A percentile compares a stretch with the other conserved stretches of the same genome.
Conservation (phyloP, 2,329 filamentous ascomycete species). For the Venturia carpophila region DNA sequence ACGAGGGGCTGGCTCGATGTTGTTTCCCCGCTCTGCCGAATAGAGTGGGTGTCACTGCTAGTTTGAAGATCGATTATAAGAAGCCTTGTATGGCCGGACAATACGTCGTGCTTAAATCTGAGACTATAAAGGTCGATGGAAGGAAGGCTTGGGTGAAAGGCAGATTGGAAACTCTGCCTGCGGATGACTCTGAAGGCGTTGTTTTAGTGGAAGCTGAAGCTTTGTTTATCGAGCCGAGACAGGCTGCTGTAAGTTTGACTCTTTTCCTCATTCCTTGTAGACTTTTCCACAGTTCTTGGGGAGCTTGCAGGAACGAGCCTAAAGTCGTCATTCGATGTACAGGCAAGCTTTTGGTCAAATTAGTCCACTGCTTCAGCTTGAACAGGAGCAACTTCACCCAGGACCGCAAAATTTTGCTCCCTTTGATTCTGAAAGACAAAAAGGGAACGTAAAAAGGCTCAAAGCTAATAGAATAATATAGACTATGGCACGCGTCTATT, state of each 20-base stretch:
- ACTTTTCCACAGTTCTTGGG: background rate
- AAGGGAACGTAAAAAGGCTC: background rate
- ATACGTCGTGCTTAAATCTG: slow-evolving; percentile 70
- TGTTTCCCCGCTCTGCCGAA: slow-evolving; percentile 84
- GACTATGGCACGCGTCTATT: slow-evolving; percentile 10
- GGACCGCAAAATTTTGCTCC: background rate
- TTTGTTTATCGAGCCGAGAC: slow-evolving; percentile 80
- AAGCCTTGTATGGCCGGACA: slow-evolving; percentile 67
- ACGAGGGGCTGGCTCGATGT: slow-evolving; percentile 81
- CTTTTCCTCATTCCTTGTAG: background rate
- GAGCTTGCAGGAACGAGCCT: background rate
- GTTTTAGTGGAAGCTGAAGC: slow-evolving; percentile 73
- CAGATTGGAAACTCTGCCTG: slow-evolving; percentile 68
- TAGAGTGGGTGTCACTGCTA: slow-evolving; percentile 79
- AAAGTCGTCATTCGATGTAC: background rate
- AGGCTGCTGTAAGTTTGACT: slow-evolving; percentile 53
- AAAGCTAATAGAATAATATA: background rate
- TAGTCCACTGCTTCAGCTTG: background rate
- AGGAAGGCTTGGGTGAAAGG: slow-evolving; percentile 93
- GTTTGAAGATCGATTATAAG: slow-evolving; percentile 73
- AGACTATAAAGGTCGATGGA: slow-evolving; percentile 79
- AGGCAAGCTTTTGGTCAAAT: background rate
- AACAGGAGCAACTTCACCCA: background rate
- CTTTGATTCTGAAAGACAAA: background rate
- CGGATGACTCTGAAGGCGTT: slow-evolving; percentile 44